Percentiles rank a stretch among this genome's conserved stretches.
These are phyloP conservation scores for Syncephalastrum contaminatum DNA, from an alignment of 371 early-diverging fungal genomes.

Conservation along the genomic window DNA sequence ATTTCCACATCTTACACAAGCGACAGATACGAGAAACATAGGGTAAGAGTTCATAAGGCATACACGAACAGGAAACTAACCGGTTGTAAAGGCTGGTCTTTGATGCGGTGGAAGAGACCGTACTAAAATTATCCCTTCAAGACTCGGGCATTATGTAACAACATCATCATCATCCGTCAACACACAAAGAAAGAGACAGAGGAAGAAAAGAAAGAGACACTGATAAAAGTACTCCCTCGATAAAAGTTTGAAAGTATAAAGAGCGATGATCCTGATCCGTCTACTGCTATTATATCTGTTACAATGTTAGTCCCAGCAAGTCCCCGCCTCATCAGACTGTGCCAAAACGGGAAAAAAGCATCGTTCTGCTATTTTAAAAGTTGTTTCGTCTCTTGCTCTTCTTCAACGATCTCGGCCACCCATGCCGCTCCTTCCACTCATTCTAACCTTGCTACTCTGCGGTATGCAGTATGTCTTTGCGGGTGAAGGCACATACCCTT, in stretches of 20 bases:
- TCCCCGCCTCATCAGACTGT: too few relatives aligned
- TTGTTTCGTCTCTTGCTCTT: too few relatives aligned
- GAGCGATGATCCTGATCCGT: too few relatives aligned
- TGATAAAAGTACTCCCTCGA: too few relatives aligned
- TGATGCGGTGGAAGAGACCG: constrained; percentile 66
- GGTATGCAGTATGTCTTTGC: constrained; percentile 5
- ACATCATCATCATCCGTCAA: too few relatives aligned
- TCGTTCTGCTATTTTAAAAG: too few relatives aligned
- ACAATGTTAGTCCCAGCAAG: too few relatives aligned
- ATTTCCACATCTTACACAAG: constrained; percentile 73
- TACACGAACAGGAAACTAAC: not conserved
- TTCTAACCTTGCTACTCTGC: constrained; percentile 1
- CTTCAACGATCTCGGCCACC: not conserved
- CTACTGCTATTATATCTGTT: too few relatives aligned
- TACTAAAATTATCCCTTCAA: constrained; percentile 24
- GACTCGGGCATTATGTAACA: constrained; percentile 8
- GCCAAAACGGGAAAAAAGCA: too few relatives aligned
- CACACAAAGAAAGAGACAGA: too few relatives aligned
- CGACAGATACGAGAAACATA: constrained; percentile 60
- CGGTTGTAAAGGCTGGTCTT: constrained; percentile 47
- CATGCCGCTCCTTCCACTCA: constrained; percentile 13
- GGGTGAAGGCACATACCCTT: constrained; percentile 28
- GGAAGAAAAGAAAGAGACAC: too few relatives aligned
- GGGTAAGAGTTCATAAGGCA: constrained; percentile 35
- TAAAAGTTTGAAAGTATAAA: too few relatives aligned